Base-by-base conservation (phyloP, 176 grass and related monocot species). In the Leersia perrieri region DNA sequence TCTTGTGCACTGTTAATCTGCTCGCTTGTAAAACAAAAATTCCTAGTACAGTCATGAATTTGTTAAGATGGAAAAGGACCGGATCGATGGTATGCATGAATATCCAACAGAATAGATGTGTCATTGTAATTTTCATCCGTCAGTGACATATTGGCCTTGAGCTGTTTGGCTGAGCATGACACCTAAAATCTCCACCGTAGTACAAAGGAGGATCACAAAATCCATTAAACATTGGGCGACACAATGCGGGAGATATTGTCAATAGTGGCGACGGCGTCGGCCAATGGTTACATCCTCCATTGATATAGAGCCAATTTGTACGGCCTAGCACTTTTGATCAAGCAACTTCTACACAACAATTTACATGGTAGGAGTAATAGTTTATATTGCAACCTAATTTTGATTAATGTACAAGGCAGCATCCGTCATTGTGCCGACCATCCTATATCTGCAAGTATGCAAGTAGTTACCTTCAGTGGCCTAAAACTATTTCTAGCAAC, bases 121-220 rank as follows among this genome's bases (percentile, higher is more conserved):
- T 35, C 74, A 73, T 60, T 40, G 67, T 28, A 47, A 66, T 67
- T 18, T 73, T 83, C 73, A 58, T 35, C 33, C 29, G 44, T 10
- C 23, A 41, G 42, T 72, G 40, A 55, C 67, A 34, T 20, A 66
- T 77, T 82, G 22, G 33, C 67, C 57, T 15, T 66, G 27, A 45
- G 27, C 63, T 42, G 20, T 80, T 80, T 80, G 76, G 70, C 18
- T 33, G 44, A 60, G 44, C 62, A 32, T 4, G 75, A 11, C 60
- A 51, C 5, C 47, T 22, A 18, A 51, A 51, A 51, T 23, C 7
- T 79, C 55, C 67, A 57, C 2, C n/a, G n/a, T n/a, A 23, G 30
- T 71, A 26, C 7, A 16, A 30, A 11, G 39, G 10, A 29, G 11
- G 41, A 5, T 5, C 33, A 55, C 9, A 6, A 20, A 68, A 28